Evolutionary conservation across 2,329 filamentous ascomycete species (phyloP), one percentile per base, ranked within the genome.

Genomic region (Alternaria conjuncta): DNA sequence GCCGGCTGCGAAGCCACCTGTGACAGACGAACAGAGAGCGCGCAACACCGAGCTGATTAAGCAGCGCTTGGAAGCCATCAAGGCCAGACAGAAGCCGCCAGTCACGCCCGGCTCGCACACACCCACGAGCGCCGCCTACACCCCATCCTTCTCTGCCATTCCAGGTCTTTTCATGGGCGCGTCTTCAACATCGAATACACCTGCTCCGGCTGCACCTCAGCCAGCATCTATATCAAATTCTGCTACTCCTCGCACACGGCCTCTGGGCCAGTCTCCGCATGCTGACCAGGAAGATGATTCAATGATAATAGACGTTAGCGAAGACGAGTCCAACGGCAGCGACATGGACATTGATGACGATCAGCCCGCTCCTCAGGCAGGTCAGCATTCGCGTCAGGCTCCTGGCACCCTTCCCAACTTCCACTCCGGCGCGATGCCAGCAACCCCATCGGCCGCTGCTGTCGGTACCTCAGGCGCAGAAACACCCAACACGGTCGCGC

Each of bases 251-350:
- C 76, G 77, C 15, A 92, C 92, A 70, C 88, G 90, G 53, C 86
- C 88, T 5, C 89, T 90, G 71, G 87, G 86, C 12, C 87, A 89
- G 47, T 84, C 83, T 50, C 83, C 84, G 23, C 69, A 76, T 49
- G 68, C 75, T 53, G 82, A 86, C 55, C 85, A 90, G 23, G 85
- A 89, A 55, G 85, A 90, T 20, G 85, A 89, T 54, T 86, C 86
- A 3, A 86, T 97, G 56, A 87, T 97, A 43, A 97, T 97, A 69
- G 88, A 96, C 68, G 90, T 96, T 43, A 97, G 93, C 75, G 94
- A 97, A 26, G 88, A 90, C 67, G 89, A 90, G 61, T 83, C 76
- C 26, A 87, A 84, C 23, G 84, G 83, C 7, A 85, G 89, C 50
- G 89, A 89, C 60, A 91, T 90, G 88, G 90, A 92, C 32, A 84